These are phyloP conservation scores for Microbotryum intermedium DNA, from an alignment of 1,284 basidiomycete species.

Conservation along the genomic window DNA sequence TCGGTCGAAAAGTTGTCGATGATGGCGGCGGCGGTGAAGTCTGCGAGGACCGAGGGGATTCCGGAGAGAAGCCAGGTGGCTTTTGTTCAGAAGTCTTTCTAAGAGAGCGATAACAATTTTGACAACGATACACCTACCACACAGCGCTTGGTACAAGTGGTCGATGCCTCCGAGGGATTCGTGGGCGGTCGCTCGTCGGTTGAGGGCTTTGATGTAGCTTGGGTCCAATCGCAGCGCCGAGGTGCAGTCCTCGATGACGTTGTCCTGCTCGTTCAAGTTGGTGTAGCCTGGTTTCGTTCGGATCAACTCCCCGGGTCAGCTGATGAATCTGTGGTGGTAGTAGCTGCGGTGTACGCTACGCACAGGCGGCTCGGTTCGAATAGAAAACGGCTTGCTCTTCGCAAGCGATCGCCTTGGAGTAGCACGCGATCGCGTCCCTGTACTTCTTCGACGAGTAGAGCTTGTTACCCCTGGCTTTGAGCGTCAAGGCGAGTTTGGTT, in stretches of 20 bases:
- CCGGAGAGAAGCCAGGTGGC: too few relatives aligned
- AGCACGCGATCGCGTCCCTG: conserved; percentile 66
- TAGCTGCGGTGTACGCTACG: conserved; percentile 35
- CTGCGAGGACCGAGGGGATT: conserved; percentile 49
- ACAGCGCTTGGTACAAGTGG: conserved; percentile 52
- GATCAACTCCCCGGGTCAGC: neutral
- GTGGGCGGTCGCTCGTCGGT: conserved; percentile 77
- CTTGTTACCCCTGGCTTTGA: conserved; percentile 84
- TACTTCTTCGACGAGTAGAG: conserved; percentile 77
- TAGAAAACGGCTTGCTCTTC: conserved; percentile 89
- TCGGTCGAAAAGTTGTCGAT: conserved; percentile 86
- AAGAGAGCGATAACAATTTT: too few relatives aligned
- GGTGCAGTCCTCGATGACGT: conserved; percentile 85
- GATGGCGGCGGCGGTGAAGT: conserved; percentile 93
- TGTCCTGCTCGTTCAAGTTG: conserved; percentile 74
- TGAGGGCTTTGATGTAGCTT: conserved; percentile 89
- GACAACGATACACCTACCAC: conserved; percentile 49
- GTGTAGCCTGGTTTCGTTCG: conserved; percentile 60
- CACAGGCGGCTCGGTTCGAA: conserved; percentile 95
- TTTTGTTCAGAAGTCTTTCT: too few relatives aligned
- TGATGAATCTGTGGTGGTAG: neutral
- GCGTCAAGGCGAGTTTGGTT: conserved; percentile 59
- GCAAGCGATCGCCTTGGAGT: conserved; percentile 84
- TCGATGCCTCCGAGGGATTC: conserved; percentile 69
- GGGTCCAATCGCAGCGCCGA: conserved; percentile 76